Percentiles rank a stretch among this genome's conserved stretches.
Conservation (phyloP, 345 rosid species). For the Garcia nutans region DNA sequence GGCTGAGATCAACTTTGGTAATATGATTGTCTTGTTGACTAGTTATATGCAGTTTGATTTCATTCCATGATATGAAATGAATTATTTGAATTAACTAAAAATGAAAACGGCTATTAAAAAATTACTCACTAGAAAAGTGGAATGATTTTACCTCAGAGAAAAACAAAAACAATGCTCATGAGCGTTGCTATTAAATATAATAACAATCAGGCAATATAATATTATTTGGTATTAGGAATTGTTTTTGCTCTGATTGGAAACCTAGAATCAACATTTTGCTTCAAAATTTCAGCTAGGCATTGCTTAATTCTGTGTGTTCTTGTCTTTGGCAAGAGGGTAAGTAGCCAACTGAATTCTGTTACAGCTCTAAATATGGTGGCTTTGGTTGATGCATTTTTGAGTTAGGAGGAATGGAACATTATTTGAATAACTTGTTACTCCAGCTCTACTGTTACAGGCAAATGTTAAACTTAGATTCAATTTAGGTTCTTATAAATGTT, state of each 20-base stretch:
- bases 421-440: constrained; percentile 2
- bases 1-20: constrained; percentile 90
- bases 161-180: background rate
- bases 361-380: too few relatives aligned
- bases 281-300: background rate
- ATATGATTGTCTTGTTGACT: constrained; percentile 26
- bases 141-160: background rate
- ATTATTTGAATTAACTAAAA: background rate
- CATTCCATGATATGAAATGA: background rate
- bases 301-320: background rate
- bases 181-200: background rate
- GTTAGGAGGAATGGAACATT: background rate
- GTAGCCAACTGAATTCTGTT: background rate
- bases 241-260: background rate
- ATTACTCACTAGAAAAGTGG: background rate
- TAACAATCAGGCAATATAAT: background rate
- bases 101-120: background rate
- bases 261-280: background rate
- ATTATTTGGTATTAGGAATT: background rate
- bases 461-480: background rate
- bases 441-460: background rate
- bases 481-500: background rate
- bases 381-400: background rate
- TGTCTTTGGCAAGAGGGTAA: background rate
- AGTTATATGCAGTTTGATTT: background rate